phyloP scores from a whole-genome alignment of 371 early-diverging fungal species.

The Batkoa obscura region DNA sequence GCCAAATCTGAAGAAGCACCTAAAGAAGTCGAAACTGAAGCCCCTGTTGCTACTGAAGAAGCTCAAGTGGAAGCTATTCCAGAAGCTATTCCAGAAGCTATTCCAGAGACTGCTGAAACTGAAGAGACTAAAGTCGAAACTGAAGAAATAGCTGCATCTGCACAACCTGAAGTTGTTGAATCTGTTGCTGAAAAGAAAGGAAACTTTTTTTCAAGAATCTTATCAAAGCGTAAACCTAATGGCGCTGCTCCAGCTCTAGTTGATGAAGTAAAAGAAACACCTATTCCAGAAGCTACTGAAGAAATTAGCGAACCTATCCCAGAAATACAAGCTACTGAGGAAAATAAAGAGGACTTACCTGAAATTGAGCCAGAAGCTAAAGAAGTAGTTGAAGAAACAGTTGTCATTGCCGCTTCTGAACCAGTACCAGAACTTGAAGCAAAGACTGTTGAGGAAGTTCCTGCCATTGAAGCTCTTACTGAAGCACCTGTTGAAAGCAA shows the following conservation, averaged over 20 bases:
- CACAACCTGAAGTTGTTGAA: not conserved
- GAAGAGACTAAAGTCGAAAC: not conserved
- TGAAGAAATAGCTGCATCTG: not conserved
- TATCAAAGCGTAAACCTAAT: not conserved
- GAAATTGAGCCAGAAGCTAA: not conserved
- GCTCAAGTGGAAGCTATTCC: not conserved
- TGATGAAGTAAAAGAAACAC: not conserved
- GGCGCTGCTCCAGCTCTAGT: too few species aligned
- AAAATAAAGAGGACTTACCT: not conserved
- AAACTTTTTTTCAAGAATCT: not conserved
- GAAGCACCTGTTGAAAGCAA: not conserved
- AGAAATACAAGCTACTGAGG: not conserved
- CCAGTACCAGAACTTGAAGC: not conserved
- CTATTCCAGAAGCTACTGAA: slow-evolving; percentile 1
- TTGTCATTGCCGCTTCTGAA: not conserved
- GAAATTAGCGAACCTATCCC: not conserved
- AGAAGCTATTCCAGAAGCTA: not conserved
- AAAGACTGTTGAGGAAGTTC: not conserved
- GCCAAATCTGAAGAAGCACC: not conserved
- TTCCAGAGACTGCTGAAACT: slow-evolving; percentile 1
- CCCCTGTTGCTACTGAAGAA: not conserved
- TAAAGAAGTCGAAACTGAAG: not conserved
- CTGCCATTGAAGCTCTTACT: not conserved
- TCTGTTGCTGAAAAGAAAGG: not conserved
- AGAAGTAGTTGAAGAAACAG: not conserved